Evolutionary conservation across 2,329 filamentous ascomycete species (phyloP).

Genomic region (Cytospora paraplurivora): DNA sequence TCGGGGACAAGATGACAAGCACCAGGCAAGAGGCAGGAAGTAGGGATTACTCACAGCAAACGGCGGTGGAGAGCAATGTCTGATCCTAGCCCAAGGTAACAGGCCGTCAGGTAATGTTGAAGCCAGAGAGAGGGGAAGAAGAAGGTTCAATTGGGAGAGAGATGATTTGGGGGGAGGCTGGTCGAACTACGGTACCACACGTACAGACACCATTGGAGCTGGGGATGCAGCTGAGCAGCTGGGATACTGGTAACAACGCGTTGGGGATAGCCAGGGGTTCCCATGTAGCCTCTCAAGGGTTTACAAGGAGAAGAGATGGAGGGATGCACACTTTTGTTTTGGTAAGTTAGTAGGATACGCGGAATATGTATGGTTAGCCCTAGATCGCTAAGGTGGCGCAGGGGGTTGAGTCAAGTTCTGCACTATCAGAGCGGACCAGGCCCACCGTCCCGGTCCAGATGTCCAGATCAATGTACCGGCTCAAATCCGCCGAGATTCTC

Average conservation of each 20-base stretch:
- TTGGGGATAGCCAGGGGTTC: conserved; percentile 4
- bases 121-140: conserved; percentile 16
- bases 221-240: conserved; percentile 19
- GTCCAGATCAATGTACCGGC: neutral
- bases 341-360: conserved; percentile 7
- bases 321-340: too few species aligned
- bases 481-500: conserved; percentile 10
- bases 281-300: conserved; percentile 12
- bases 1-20: neutral
- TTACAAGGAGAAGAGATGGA: too few species aligned
- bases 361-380: too few species aligned
- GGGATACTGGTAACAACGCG: conserved; percentile 13
- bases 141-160: conserved; percentile 16
- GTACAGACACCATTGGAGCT: conserved; percentile 19
- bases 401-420: neutral
- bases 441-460: neutral
- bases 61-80: conserved; percentile 6
- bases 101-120: conserved; percentile 5
- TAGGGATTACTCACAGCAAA: conserved; percentile 22
- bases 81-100: conserved; percentile 3
- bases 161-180: conserved; percentile 28
- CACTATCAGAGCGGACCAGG: neutral
- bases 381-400: too few species aligned
- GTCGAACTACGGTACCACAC: conserved; percentile 19
- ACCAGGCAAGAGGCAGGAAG: neutral